Evolutionary conservation across 768 basidiomycete species (phyloP).

Genomic region (Clavaria fumosa): DNA sequence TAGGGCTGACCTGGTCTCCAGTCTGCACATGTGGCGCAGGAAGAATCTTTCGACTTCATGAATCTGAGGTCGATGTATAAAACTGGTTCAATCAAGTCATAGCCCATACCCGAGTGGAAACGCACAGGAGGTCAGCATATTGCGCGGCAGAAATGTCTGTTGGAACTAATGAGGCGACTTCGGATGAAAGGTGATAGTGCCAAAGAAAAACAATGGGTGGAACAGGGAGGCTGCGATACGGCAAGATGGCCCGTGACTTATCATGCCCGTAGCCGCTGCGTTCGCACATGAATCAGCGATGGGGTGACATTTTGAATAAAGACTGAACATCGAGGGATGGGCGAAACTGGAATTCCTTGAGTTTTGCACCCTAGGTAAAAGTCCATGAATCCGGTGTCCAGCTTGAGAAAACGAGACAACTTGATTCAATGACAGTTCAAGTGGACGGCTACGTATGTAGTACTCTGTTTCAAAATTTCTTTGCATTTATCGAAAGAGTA

Average conservation of each 20-base stretch:
- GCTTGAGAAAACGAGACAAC: conserved; percentile 18
- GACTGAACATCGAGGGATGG: conserved; percentile 71
- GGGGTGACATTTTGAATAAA: background rate
- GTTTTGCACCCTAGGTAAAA: conserved; percentile 81
- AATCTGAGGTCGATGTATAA: no score
- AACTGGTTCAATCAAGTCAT: no score
- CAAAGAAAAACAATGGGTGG: conserved; percentile 78
- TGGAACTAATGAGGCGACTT: background rate
- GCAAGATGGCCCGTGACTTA: conserved; percentile 88
- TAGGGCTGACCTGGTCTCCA: no score
- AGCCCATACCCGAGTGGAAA: no score
- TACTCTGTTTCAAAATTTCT: conserved; percentile 56
- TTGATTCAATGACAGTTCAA: conserved; percentile 1
- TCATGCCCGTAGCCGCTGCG: conserved; percentile 82
- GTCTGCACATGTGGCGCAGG: no score
- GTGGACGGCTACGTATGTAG: conserved; percentile 3
- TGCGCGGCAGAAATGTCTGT: conserved; percentile 83
- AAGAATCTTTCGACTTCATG: conserved; percentile 66
- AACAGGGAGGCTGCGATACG: conserved; percentile 55
- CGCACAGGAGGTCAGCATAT: conserved; percentile 86
- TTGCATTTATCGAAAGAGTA: conserved; percentile 82
- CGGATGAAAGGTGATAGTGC: background rate
- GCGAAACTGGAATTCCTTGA: conserved; percentile 72
- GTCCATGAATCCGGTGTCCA: conserved; percentile 79
- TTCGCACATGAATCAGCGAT: conserved; percentile 1